Evolutionary conservation across 176 grass and related monocot species (phyloP), one percentile per base, ranked within the genome.

Genomic region (Echinochloa phyllopogon): DNA sequence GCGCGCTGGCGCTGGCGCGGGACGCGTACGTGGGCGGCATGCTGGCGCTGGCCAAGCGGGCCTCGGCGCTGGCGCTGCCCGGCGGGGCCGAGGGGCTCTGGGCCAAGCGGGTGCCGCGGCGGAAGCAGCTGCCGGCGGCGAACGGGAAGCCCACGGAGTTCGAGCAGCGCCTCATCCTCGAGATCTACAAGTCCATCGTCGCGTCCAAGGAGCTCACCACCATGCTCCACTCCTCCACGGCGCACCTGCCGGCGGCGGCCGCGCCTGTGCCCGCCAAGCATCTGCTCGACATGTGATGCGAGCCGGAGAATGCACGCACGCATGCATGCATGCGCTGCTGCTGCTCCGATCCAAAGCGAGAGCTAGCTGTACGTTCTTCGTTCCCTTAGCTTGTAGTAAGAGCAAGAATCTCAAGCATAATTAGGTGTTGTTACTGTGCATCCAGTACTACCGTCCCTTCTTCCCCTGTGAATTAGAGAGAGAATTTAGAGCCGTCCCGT

Each of bases 171-270:
- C 86, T 96, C 53, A 80, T 93, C 17, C 11, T 85, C 8, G 94
- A 96, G 89, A 96, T 96, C 40, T 96, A 96, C 94, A 96, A 93
- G 60, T 93, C 91, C 55, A 90, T 96, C 78, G 94, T 87, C 12
- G 81, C 84, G 3, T 91, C 91, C 48, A 92, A 90, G 77, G 87
- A 96, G 89, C 74, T 96, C 69, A 83, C 84, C 79, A 78, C 73
- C 74, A 90, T 90, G 79, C 88, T 90, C 49, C 79, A 87, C 1
- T 55, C 67, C 66, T 90, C 88, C 57, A 3, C 59, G 3, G 66
- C 84, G 29, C 88, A 90, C 65, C 78, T 55, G 6, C 72, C 39
- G 8, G 0, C 77, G 0, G 2, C 61, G 62, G 24, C 18, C 6
- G 18, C 39, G 36, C 44, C 10, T 0, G 3, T 65, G 1, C 44